Evolutionary conservation across 805 yeast genomes (phyloP), one percentile per base, ranked within the genome.

Genomic region (Cyberlindnera euphorbiae): DNA sequence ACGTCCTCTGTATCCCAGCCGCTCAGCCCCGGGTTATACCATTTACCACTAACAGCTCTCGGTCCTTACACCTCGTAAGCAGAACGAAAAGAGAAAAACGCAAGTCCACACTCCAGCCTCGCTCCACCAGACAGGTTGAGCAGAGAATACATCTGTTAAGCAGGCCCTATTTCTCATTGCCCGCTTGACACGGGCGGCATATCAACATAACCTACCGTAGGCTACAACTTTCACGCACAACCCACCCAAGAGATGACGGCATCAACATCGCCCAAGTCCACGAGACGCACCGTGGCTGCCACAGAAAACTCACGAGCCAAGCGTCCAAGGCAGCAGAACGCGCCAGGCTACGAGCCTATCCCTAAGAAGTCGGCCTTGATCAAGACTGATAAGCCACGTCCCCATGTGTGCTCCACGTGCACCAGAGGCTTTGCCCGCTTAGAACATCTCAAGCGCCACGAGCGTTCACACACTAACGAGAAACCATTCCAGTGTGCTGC

Each of bases 401-500:
- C 97, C 1, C 95, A 86, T 55, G 71, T 85, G 9, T 93, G 98
- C 58, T 61, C 82, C 3, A 82, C 86, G 5, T 93, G 98, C 58
- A 86, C 97, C 1, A 71, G 98, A 42, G 95, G 95, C 3, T 93
- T 93, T 71, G 98, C 97, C 2, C 73, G 98, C 36, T 69, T 86
- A 32, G 98, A 90, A 60, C 98, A 90, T 61, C 69, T 93, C 53
- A 88, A 85, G 59, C 78, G 98, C 39, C 98, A 90, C 56, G 94
- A 88, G 51, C 67, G 97, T 27, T 81, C 94, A 0, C 98, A 90
- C 58, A 90, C 98, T 8, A 86, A 89, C 58, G 97, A 89, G 60
- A 88, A 88, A 57, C 97, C 97, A 1, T 90, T 82, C 63, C 93
- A 86, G 56, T 90, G 98, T 63, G 94, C 95, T 2, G 89, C 89